Conservation (phyloP, 257 asterid species). For the Solanum pinnatisectum region DNA sequence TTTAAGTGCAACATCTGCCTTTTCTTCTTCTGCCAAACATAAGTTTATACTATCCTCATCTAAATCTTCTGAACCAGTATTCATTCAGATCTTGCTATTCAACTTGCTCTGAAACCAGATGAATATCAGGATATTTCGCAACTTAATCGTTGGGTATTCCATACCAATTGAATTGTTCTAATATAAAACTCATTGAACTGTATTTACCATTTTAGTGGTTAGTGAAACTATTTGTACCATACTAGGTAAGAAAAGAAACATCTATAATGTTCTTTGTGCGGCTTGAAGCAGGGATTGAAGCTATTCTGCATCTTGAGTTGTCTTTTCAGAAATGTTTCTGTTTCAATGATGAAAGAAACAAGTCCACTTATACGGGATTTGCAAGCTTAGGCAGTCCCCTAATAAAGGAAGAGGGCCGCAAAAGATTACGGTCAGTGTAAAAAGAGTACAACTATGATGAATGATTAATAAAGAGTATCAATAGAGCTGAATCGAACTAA, state of each 20-base stretch:
- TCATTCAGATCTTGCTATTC: background rate
- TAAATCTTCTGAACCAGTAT: background rate
- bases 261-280: background rate
- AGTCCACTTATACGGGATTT: background rate
- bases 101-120: background rate
- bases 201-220: background rate
- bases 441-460: background rate
- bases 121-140: background rate
- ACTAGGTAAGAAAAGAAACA: background rate
- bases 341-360: background rate
- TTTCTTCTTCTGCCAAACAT: background rate
- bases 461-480: background rate
- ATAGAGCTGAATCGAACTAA: background rate
- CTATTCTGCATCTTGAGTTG: background rate
- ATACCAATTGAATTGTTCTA: background rate
- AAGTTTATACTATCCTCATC: background rate
- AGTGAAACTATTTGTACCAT: background rate
- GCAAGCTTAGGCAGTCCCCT: background rate
- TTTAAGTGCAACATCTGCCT: slow-evolving; percentile 1
- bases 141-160: background rate
- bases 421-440: background rate
- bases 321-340: background rate
- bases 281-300: background rate
- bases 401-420: background rate
- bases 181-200: background rate